A percentile compares a stretch with the other conserved stretches of the same genome.
phyloP scores from a whole-genome alignment of 2,329 filamentous ascomycete genomes.

The Drechslera avenae region DNA sequence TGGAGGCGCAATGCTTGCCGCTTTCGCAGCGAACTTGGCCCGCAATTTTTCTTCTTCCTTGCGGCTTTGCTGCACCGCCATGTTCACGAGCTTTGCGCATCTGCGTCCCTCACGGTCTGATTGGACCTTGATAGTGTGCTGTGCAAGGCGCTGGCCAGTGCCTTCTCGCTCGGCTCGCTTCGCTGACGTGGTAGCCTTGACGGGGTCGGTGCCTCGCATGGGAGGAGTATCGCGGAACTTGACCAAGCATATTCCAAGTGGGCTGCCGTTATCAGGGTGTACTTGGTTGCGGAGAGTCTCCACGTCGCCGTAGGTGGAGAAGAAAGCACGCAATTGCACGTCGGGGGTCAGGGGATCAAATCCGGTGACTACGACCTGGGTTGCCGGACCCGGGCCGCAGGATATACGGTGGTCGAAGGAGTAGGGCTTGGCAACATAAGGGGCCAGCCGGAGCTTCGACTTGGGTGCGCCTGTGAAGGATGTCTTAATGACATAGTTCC shows the following conservation, averaged over 20 bases:
- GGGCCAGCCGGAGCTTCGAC: constrained; percentile 71
- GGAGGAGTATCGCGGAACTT: constrained; percentile 75
- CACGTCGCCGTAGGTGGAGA: constrained; percentile 84
- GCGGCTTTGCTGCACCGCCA: constrained; percentile 70
- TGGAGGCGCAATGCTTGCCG: constrained; percentile 27
- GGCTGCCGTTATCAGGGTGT: constrained; percentile 91
- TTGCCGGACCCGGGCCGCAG: constrained; percentile 85
- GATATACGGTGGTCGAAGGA: constrained; percentile 81
- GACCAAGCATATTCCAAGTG: constrained; percentile 90
- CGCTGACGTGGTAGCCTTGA: constrained; percentile 79
- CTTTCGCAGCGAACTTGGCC: constrained; percentile 40
- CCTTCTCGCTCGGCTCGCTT: constrained; percentile 78
- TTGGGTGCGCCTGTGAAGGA: constrained; percentile 67
- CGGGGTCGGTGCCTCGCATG: constrained; percentile 56
- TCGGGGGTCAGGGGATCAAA: constrained; percentile 90
- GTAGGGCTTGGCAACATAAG: constrained; percentile 82
- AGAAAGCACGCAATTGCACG: constrained; percentile 74
- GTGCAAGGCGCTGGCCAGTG: constrained; percentile 79
- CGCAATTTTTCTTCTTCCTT: constrained; percentile 61
- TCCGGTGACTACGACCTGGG: constrained; percentile 91
- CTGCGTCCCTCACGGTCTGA: constrained; percentile 87
- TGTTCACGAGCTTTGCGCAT: constrained; percentile 78
- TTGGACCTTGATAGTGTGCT: constrained; percentile 77
- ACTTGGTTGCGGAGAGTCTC: constrained; percentile 91
- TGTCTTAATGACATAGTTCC: constrained; percentile 54